A percentile compares a stretch with the other conserved stretches of the same genome.
These are phyloP conservation scores for Mallotus japonicus DNA, from an alignment of 441 rosid genomes.

Conservation along the genomic window DNA sequence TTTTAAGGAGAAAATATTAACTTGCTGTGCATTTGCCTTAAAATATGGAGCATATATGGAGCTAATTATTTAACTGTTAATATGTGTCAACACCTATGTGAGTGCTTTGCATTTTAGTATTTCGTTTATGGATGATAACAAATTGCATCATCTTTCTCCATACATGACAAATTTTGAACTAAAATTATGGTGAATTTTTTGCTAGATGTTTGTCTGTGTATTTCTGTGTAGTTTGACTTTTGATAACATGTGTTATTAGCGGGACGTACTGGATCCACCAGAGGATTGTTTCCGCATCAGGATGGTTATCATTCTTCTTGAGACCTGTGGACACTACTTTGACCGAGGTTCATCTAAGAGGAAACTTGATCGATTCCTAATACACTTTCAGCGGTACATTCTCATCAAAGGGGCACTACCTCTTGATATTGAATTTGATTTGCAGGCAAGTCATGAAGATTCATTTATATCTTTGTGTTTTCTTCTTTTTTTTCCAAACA, in stretches of 20 bases:
- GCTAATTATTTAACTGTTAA: not conserved
- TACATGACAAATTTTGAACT: not conserved
- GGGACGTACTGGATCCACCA: constrained; percentile 88
- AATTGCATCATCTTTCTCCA: not conserved
- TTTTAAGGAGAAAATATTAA: not conserved
- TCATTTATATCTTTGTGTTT: not conserved
- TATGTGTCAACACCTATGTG: not conserved
- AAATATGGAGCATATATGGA: not conserved
- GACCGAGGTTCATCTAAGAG: constrained; percentile 96
- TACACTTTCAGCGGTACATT: constrained; percentile 91
- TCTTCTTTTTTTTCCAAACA: not conserved
- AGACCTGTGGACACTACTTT: constrained; percentile 98
- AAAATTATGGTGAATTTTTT: constrained; percentile 4
- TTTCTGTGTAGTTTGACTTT: constrained; percentile 18
- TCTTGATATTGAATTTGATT: constrained; percentile 91
- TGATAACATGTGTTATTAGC: constrained; percentile 45
- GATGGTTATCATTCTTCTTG: constrained; percentile 89
- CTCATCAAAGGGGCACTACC: constrained; percentile 84
- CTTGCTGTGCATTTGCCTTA: not conserved
- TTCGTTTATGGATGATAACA: not conserved
- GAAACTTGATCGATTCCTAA: constrained; percentile 89
- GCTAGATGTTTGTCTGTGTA: not conserved
- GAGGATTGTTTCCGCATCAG: constrained; percentile 97
- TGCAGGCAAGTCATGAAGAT: constrained; percentile 54
- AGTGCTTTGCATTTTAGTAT: not conserved